Evolutionary conservation across 345 rosid species (phyloP), one percentile per base, ranked within the genome.

Genomic region (Lagerstroemia speciosa): DNA sequence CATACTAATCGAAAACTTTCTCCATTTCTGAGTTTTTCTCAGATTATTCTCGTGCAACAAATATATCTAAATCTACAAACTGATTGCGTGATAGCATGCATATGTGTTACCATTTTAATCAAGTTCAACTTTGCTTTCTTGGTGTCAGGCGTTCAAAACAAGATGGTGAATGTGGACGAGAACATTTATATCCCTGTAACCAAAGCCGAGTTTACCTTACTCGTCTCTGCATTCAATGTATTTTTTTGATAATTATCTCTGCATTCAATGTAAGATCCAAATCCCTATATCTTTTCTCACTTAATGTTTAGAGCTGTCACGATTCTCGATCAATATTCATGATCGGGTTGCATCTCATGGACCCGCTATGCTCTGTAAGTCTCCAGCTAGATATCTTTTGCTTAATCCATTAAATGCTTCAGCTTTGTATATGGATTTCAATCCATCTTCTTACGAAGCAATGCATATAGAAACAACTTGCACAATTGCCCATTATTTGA

Each of bases 151-250:
- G 94, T 93, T 70, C 98, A 91, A 78, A 91, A 89, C 83, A 87
- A 80, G 85, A 84, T 84, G 71, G 33, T 81, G 71, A 93, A 89
- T 74, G 17, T 89, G 75, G 96, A 93, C 46, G 96, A 93, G 72
- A 91, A 66, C 76, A 87, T 93, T 65, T 86, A 86, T 66, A 89
- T 93, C 77, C 97, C 97, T 3, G 64, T 91, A 70, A 89, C 89
- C 33, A 86, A 78, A 73, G 98, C 88, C 29, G 98, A 93, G 82
- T 87, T 73, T 69, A 73, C 97, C 15, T 89, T 89, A 79, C 89
- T 93, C 45, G 48, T 75, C 62, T 80, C 94, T 8, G 94, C 92
- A 61, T 89, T 89, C 84, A 86, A 76, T 34, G 98, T 93, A 72
- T n/a, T n/a, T n/a, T n/a, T n/a, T n/a, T n/a, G n/a, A n/a, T n/a